A percentile compares a stretch with the other conserved stretches of the same genome.
Conservation (phyloP, 1,139 yeast species). For the Blastobotrys capitulatus region DNA sequence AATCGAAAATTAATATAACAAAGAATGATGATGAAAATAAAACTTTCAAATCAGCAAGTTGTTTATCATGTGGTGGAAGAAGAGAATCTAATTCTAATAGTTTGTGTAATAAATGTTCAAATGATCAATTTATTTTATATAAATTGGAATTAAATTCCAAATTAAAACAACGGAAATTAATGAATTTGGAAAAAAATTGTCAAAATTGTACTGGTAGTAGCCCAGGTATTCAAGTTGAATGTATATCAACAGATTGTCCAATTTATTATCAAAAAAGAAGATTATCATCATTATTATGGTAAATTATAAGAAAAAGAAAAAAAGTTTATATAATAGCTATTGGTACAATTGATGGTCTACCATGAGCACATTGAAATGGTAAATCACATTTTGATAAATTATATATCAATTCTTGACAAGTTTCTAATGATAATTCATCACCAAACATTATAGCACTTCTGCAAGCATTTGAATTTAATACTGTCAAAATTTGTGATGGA, state of each 20-base stretch:
- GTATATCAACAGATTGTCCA: conserved; percentile 43
- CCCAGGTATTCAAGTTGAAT: conserved; percentile 25
- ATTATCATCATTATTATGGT: neutral
- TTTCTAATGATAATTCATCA: conserved; percentile 38
- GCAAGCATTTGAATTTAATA: conserved; percentile 62
- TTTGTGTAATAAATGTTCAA: conserved; percentile 21
- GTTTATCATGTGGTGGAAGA: neutral
- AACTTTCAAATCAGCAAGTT: conserved; percentile 1
- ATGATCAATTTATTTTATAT: conserved; percentile 16
- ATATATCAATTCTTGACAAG: conserved; percentile 44
- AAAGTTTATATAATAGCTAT: conserved; percentile 32
- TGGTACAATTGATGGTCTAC: conserved; percentile 71
- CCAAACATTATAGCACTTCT: conserved; percentile 74
- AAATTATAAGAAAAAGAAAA: too few relatives aligned
- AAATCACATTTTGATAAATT: conserved; percentile 44
- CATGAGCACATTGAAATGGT: conserved; percentile 86
- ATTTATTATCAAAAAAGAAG: conserved; percentile 35
- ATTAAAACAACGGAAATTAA: conserved; percentile 19
- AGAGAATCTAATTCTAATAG: neutral
- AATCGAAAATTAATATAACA: neutral
- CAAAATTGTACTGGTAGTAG: conserved; percentile 29
- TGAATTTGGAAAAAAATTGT: conserved; percentile 31
- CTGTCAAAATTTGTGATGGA: conserved; percentile 12
- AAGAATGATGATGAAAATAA: neutral
- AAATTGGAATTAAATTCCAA: conserved; percentile 20